A percentile compares a stretch with the other conserved stretches of the same genome.
Conservation (phyloP, 129 eudicot genomes). For the Flaveria trinervia region DNA sequence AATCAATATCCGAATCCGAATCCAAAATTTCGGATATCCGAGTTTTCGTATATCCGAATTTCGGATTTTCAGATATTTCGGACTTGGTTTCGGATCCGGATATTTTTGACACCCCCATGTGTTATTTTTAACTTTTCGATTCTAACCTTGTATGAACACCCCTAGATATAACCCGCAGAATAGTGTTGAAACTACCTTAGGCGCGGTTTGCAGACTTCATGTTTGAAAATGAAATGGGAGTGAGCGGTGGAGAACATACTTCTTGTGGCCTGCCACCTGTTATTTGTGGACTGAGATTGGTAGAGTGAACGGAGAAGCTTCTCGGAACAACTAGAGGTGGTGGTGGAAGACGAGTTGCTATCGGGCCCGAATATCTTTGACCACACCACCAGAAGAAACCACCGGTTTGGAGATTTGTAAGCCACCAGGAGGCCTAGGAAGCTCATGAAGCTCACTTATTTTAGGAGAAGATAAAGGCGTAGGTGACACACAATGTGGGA, state of each 20-base stretch:
- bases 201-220: slow-evolving; percentile 43
- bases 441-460: slow-evolving; percentile 91
- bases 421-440: slow-evolving; percentile 70
- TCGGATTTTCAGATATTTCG: too few species aligned
- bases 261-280: slow-evolving; percentile 41
- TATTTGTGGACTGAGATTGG: slow-evolving; percentile 51
- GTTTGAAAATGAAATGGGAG: slow-evolving; percentile 65
- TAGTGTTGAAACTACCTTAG: slow-evolving; percentile 24
- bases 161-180: slow-evolving; percentile 1
- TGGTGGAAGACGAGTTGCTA: slow-evolving; percentile 64
- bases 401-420: slow-evolving; percentile 34
- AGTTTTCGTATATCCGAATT: too few species aligned
- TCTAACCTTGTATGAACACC: neutral
- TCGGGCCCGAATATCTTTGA: slow-evolving; percentile 59
- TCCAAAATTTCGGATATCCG: too few species aligned
- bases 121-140: neutral
- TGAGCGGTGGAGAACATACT: slow-evolving; percentile 73
- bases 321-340: slow-evolving; percentile 69
- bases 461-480: slow-evolving; percentile 65
- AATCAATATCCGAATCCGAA: too few species aligned
- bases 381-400: slow-evolving; percentile 35
- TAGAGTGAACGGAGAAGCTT: slow-evolving; percentile 74
- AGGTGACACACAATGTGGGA: slow-evolving; percentile 59
- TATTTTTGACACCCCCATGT: too few species aligned
- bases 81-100: too few species aligned